A percentile compares a stretch with the other conserved stretches of the same genome.
phyloP scores from a whole-genome alignment of 1,284 basidiomycete species.

The Ganoderma lingzhi region DNA sequence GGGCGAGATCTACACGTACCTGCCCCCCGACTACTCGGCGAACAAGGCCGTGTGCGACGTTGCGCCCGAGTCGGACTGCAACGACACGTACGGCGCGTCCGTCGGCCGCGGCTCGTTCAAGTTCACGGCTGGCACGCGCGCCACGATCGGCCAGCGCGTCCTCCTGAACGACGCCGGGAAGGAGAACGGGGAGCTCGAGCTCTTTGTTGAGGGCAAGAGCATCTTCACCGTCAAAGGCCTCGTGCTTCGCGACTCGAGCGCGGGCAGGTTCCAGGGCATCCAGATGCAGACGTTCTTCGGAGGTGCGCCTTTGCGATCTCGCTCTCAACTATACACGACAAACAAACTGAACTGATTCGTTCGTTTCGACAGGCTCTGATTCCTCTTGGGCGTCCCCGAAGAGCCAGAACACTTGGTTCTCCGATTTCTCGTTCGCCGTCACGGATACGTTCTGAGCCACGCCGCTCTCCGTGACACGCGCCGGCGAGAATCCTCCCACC shows the following conservation, averaged over 20 bases:
- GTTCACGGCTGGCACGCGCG: slow-evolving; percentile 70
- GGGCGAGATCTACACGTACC: slow-evolving; percentile 70
- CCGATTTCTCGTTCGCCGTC: slow-evolving; percentile 71
- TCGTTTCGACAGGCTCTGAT: slow-evolving; percentile 49
- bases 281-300: slow-evolving; percentile 78
- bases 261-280: slow-evolving; percentile 62
- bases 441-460: slow-evolving; percentile 54
- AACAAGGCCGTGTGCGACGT: slow-evolving; percentile 61
- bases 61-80: slow-evolving; percentile 62
- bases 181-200: slow-evolving; percentile 62
- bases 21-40: slow-evolving; percentile 65
- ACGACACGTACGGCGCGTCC: slow-evolving; percentile 71
- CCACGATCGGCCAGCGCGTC: slow-evolving; percentile 65
- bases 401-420: slow-evolving; percentile 65
- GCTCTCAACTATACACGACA: background rate
- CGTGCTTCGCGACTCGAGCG: slow-evolving; percentile 52
- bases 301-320: slow-evolving; percentile 44
- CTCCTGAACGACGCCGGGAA: slow-evolving; percentile 69
- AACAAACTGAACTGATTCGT: slow-evolving; percentile 11
- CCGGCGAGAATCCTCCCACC: background rate
- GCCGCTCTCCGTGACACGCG: slow-evolving; percentile 20
- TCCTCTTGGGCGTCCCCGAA: slow-evolving; percentile 60
- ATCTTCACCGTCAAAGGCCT: slow-evolving; percentile 61
- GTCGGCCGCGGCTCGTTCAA: slow-evolving; percentile 78
- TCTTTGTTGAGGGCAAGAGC: slow-evolving; percentile 66